phyloP scores from a whole-genome alignment of 495 filamentous ascomycete species.

The Clavariopsis aquatica region DNA sequence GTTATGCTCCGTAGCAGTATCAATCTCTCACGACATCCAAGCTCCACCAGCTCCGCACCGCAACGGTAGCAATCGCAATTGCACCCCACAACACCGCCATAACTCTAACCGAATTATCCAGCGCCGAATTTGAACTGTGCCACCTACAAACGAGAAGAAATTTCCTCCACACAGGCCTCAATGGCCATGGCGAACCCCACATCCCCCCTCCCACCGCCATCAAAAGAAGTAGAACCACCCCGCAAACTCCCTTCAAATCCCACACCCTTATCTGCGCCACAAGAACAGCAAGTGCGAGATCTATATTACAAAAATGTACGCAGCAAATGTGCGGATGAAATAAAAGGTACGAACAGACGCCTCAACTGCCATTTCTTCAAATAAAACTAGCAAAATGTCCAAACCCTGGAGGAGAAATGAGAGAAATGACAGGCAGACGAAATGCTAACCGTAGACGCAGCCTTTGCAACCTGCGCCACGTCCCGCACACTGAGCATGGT shows the following conservation, averaged over 20 bases:
- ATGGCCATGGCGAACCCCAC: conserved; percentile 27
- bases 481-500: conserved; percentile 81
- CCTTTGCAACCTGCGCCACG: conserved; percentile 85
- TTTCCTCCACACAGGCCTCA: background rate
- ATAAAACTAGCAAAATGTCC: too few species aligned
- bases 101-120: background rate
- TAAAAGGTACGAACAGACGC: conserved; percentile 63
- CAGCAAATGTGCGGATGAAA: conserved; percentile 74
- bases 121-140: background rate
- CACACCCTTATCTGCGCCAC: conserved; percentile 84
- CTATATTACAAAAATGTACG: conserved; percentile 88
- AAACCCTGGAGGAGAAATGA: too few species aligned
- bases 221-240: background rate
- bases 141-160: background rate
- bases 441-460: conserved; percentile 47
- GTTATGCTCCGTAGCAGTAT: conserved; percentile 11
- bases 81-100: background rate
- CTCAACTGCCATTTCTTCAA: too few species aligned
- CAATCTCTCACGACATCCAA: conserved; percentile 21
- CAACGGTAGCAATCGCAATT: too few species aligned
- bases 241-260: conserved; percentile 74
- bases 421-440: too few species aligned
- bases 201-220: background rate
- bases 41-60: conserved; percentile 1
- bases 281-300: conserved; percentile 88